Percentiles rank a stretch among this genome's conserved stretches.
Evolutionary conservation across 371 early-diverging fungal genomes (phyloP).

Genomic region (Entomophthora muscae): DNA sequence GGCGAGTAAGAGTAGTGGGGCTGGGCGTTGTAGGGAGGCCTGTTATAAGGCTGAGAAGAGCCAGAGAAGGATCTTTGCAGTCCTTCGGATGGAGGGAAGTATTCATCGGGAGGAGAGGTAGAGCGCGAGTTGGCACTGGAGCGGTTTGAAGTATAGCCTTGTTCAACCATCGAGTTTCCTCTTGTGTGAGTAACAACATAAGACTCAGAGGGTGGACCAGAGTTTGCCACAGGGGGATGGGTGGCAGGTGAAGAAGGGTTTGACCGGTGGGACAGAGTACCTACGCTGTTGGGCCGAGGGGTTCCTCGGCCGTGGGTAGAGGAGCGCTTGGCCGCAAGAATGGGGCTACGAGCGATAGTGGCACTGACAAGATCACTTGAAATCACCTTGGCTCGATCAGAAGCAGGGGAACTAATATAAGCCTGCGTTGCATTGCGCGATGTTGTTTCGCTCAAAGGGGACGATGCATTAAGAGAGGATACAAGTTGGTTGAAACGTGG

Average conservation of each 20-base stretch:
- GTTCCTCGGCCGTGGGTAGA: background rate
- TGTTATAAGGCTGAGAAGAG: background rate
- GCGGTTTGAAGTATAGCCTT: background rate
- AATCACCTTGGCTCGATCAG: background rate
- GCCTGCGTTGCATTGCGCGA: background rate
- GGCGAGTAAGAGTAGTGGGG: background rate
- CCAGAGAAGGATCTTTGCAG: background rate
- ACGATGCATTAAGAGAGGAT: background rate
- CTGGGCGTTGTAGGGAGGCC: background rate
- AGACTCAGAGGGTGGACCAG: background rate
- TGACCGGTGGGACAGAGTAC: background rate
- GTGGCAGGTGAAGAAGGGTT: background rate
- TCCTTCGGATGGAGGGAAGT: background rate
- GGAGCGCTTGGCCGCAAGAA: constrained; percentile 6
- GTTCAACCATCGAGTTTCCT: background rate
- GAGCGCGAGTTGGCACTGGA: background rate
- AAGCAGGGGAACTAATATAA: background rate
- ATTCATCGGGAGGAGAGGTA: background rate
- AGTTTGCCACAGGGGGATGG: background rate
- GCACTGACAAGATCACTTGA: constrained; percentile 8
- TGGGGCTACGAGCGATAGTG: constrained; percentile 7
- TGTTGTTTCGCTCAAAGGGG: background rate
- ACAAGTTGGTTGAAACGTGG: background rate
- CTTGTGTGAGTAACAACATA: background rate
- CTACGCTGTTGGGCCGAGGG: background rate